phyloP scores from a whole-genome alignment of 805 yeast genomes.

The Candida cerambycidarum region DNA sequence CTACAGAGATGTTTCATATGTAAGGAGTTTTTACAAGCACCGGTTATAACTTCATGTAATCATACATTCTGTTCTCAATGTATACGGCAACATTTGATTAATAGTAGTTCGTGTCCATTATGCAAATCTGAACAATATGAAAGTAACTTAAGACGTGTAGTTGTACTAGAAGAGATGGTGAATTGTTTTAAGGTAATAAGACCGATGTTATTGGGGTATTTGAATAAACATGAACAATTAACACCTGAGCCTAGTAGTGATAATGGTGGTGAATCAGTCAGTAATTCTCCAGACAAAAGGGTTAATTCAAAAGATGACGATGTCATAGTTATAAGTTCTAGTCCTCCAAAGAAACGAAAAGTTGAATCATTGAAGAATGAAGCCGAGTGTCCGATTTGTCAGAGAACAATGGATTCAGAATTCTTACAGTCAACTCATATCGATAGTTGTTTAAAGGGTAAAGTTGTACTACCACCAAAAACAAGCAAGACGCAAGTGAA shows the following conservation, averaged over 20 bases:
- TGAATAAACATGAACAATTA: background rate
- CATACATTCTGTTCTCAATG: constrained; percentile 91
- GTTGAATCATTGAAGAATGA: constrained; percentile 9
- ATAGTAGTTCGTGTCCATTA: constrained; percentile 67
- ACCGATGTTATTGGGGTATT: constrained; percentile 1
- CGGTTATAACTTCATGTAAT: constrained; percentile 80
- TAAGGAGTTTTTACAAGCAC: constrained; percentile 76
- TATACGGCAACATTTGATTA: constrained; percentile 67
- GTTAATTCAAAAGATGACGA: constrained; percentile 2
- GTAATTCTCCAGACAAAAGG: background rate
- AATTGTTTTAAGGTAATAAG: constrained; percentile 46
- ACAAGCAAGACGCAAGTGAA: constrained; percentile 4
- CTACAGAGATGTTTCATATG: constrained; percentile 83
- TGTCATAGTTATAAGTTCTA: background rate
- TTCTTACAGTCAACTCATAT: constrained; percentile 60
- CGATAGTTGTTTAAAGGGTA: constrained; percentile 54
- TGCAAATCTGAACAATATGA: constrained; percentile 73
- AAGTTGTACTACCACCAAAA: constrained; percentile 15
- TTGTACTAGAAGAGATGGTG: constrained; percentile 70
- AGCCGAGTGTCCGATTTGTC: constrained; percentile 72
- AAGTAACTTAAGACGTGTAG: constrained; percentile 64
- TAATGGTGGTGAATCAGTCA: background rate
- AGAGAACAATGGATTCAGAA: constrained; percentile 50
- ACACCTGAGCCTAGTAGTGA: background rate
- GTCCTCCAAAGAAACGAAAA: constrained; percentile 14